These are phyloP conservation scores for Conticribra weissflogii DNA, from an alignment of 108 stramenopile species.

Conservation along the genomic window DNA sequence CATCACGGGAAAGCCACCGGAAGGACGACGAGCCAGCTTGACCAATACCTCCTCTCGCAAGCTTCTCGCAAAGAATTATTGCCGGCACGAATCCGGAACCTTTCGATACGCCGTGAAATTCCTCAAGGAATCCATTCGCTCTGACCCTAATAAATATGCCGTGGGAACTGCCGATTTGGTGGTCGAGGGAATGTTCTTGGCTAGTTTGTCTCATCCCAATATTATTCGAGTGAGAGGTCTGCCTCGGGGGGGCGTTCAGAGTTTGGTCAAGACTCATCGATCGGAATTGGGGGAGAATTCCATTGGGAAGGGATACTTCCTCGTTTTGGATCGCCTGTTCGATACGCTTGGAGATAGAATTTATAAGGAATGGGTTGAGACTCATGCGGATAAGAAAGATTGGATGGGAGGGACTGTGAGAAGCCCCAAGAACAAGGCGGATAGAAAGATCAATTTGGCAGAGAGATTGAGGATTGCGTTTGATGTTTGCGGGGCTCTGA, in stretches of 20 bases:
- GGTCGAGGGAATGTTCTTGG: constrained; percentile 75
- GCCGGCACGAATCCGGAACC: constrained; percentile 9
- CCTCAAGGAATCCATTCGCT: constrained; percentile 58
- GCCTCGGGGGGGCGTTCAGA: constrained; percentile 52
- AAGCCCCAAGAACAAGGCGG: not conserved
- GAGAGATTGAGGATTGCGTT: constrained; percentile 73
- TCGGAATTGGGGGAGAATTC: not conserved
- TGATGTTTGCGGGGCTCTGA: constrained; percentile 74
- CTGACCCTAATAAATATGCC: constrained; percentile 56
- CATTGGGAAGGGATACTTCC: constrained; percentile 70
- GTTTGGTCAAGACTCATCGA: constrained; percentile 35
- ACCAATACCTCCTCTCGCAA: constrained; percentile 1
- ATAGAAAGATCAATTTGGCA: constrained; percentile 40
- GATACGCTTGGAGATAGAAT: constrained; percentile 66
- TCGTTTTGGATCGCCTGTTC: constrained; percentile 79
- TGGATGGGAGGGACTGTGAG: constrained; percentile 12
- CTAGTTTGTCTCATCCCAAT: constrained; percentile 70
- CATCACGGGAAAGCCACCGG: not conserved
- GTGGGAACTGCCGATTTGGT: constrained; percentile 74
- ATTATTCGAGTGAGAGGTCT: constrained; percentile 76
- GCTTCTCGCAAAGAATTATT: constrained; percentile 1
- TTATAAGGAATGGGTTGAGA: constrained; percentile 21
- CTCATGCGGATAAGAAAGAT: constrained; percentile 7
- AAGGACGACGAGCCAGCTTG: too few species aligned
- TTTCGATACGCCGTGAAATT: constrained; percentile 61